Evolutionary conservation across 345 rosid species (phyloP).

Genomic region (Salix koriyanagi): DNA sequence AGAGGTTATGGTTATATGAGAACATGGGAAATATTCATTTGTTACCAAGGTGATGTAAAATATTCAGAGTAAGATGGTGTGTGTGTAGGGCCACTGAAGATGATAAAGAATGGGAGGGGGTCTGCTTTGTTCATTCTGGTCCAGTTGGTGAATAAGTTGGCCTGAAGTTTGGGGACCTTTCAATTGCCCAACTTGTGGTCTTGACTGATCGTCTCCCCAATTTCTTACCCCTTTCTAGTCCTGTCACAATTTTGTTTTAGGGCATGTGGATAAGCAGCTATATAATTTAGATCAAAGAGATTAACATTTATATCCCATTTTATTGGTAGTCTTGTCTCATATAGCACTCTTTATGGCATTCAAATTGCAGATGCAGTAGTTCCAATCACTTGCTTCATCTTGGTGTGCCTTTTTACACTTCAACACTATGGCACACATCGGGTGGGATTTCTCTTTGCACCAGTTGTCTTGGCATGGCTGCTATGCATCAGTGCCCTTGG

Average conservation of each 20-base stretch:
- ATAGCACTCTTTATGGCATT: background rate
- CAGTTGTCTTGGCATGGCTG: conserved; percentile 76
- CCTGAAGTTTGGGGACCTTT: background rate
- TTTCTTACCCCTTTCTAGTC: background rate
- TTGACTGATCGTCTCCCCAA: background rate
- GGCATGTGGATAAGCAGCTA: background rate
- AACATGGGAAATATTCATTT: background rate
- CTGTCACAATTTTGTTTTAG: background rate
- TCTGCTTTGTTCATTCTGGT: background rate
- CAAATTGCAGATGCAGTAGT: conserved; percentile 76
- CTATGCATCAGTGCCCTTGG: conserved; percentile 90
- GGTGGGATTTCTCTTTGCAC: conserved; percentile 88
- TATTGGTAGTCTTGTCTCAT: background rate
- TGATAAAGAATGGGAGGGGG: background rate
- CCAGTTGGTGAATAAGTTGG: background rate
- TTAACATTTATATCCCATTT: background rate
- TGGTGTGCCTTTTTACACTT: conserved; percentile 91
- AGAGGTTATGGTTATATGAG: background rate
- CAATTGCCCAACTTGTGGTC: conserved; percentile 6
- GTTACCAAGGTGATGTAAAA: conserved; percentile 4
- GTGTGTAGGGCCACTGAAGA: background rate
- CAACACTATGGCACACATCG: conserved; percentile 98
- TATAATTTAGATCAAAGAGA: background rate
- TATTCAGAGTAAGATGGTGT: background rate
- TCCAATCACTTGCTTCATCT: conserved; percentile 93